Conservation (phyloP, 73 alveolate species). For the Diophrys sp. region DNA sequence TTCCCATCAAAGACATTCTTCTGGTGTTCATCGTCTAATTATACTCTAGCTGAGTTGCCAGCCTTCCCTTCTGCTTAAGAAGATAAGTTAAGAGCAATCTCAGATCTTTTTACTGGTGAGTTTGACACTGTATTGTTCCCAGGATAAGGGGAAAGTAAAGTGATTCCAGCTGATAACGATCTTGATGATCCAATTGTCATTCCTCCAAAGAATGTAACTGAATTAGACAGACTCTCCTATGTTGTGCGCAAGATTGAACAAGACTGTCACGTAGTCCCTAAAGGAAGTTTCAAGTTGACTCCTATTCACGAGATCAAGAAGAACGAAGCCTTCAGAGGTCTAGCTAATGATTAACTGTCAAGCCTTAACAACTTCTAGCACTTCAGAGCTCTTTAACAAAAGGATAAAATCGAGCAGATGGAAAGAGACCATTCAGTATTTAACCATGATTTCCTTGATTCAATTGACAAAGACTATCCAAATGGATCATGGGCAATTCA, state of each 20-base stretch:
- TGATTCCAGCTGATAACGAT: constrained; percentile 1
- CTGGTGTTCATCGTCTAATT: constrained; percentile 80
- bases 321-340: constrained; percentile 81
- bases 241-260: constrained; percentile 75
- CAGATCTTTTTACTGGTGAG: constrained; percentile 67
- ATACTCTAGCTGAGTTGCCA: constrained; percentile 67
- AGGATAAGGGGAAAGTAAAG: constrained; percentile 14
- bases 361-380: constrained; percentile 52
- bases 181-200: not conserved
- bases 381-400: constrained; percentile 69
- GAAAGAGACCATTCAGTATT: constrained; percentile 90
- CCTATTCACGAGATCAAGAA: constrained; percentile 81
- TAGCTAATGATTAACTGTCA: constrained; percentile 26
- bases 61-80: constrained; percentile 46
- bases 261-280: constrained; percentile 85
- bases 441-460: constrained; percentile 73
- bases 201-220: constrained; percentile 35
- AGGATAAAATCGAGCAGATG: constrained; percentile 62
- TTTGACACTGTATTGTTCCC: constrained; percentile 52
- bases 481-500: constrained; percentile 77
- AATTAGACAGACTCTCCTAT: constrained; percentile 75
- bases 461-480: constrained; percentile 65
- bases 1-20: constrained; percentile 92
- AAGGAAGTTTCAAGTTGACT: constrained; percentile 83
- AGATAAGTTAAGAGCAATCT: constrained; percentile 55